Base-by-base conservation (phyloP, 495 filamentous ascomycete species). In the Penicillium simplicissimum region DNA sequence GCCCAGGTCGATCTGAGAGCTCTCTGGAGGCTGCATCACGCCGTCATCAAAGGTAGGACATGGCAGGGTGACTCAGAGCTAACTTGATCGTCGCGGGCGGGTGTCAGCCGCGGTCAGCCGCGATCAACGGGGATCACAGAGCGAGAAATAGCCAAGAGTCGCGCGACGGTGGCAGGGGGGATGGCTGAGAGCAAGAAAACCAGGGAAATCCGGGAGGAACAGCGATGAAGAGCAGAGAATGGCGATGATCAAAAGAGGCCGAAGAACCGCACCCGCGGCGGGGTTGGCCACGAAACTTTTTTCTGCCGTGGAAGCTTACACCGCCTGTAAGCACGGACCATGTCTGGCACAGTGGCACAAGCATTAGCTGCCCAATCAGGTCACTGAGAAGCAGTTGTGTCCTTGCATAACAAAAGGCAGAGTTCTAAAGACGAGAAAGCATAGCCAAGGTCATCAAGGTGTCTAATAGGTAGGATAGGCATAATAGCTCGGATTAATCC, bases 1-100 rank as follows among this genome's bases (percentile, higher is more conserved):
- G 72, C 85, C 82, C 69, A 84, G 75, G 73, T 82, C 80, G 58
- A 76, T 78, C 69, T 78, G 76, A 56, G 71, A 75, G 67, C 76
- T 76, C 71, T 80, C 77, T 64, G 75, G 70, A 70, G 77, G 76
- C 77, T 84, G 78, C 74, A 79, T 82, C 57, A 66, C 72, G 69
- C 72, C 58, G 74, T 67, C 40, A 69, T 79, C 76, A 80, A 71
- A 55, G 61, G 64, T 62, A 67, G 69, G 67, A 61, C 77, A 80
- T 80, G 76, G 74, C 75, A 74, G 62, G 74, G 61, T 66, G 69
- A 73, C 59, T 70, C 66, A 69, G 61, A 43, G 47, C 57, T 69
- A 62, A 71, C 56, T 70, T 62, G 71, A 69, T 67, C 58, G 66
- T 56, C 58, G 58, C 47, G 56, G 55, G 56, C 69, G 62, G 59